These are phyloP conservation scores for Botrytis medusae DNA, from an alignment of 2,329 filamentous ascomycete genomes.

Conservation along the genomic window DNA sequence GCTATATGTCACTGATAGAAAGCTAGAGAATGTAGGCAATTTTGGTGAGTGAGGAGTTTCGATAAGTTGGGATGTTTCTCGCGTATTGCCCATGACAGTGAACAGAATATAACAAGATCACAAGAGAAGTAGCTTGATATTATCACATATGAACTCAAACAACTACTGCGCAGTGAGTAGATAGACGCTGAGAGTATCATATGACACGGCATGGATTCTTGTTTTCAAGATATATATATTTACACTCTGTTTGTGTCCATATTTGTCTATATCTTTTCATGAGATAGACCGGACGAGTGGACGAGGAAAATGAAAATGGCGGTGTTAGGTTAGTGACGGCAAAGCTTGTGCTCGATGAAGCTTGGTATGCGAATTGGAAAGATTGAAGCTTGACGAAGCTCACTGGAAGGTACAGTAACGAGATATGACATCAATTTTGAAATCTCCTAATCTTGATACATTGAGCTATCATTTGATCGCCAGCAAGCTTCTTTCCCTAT, in stretches of 20 bases:
- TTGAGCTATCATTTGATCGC: not conserved
- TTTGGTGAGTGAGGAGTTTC: not conserved
- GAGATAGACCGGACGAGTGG: not conserved
- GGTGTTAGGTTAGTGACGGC: not conserved
- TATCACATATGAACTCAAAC: not conserved
- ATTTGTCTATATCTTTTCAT: not conserved
- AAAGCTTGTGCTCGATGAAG: not conserved
- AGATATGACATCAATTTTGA: not conserved
- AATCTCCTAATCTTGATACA: not conserved
- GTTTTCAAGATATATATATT: not conserved
- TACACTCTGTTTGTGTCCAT: not conserved
- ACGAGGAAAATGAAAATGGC: not conserved
- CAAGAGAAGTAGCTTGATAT: not conserved
- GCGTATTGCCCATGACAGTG: not conserved
- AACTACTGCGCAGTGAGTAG: not conserved
- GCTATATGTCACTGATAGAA: not conserved
- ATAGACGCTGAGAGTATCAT: accelerated
- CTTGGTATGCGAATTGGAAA: not conserved
- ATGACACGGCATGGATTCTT: not conserved
- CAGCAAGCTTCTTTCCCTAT: accelerated
- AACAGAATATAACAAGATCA: not conserved
- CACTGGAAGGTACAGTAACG: not conserved
- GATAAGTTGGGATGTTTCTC: not conserved
- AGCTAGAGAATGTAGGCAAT: not conserved
- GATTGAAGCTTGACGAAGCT: not conserved